Percentiles rank a stretch among this genome's conserved stretches.
These are phyloP conservation scores for Daldinia sp. DNA, from an alignment of 2,329 filamentous ascomycete genomes.

Conservation along the genomic window DNA sequence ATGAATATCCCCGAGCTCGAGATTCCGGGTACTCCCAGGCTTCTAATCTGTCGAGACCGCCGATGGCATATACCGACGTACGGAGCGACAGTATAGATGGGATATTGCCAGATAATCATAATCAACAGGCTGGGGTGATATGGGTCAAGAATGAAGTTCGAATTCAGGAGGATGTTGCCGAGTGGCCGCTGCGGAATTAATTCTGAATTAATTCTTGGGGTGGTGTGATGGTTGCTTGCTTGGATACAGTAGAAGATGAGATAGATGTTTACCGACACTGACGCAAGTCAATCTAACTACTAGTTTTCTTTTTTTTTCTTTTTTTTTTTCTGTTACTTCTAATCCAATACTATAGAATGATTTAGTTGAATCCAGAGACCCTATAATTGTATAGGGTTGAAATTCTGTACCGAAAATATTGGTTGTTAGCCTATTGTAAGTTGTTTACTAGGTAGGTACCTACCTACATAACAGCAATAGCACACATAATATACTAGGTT, in stretches of 20 bases:
- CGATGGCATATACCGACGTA: slow-evolving; percentile 33
- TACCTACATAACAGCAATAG: too few relatives aligned
- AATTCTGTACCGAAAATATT: too few relatives aligned
- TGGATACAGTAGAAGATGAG: not conserved
- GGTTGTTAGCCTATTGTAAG: too few relatives aligned
- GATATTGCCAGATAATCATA: slow-evolving; percentile 44
- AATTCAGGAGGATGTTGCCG: slow-evolving; percentile 38
- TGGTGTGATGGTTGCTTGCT: not conserved
- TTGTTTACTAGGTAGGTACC: too few relatives aligned
- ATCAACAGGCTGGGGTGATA: slow-evolving; percentile 38
- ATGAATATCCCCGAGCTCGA: slow-evolving; percentile 16
- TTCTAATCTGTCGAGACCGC: slow-evolving; percentile 34
- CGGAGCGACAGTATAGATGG: slow-evolving; percentile 47
- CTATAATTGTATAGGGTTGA: too few relatives aligned
- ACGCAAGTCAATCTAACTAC: not conserved
- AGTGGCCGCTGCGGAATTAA: slow-evolving; percentile 43
- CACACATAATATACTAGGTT: too few relatives aligned
- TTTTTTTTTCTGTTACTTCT: too few relatives aligned
- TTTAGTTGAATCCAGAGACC: too few relatives aligned
- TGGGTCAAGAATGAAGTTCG: slow-evolving; percentile 46
- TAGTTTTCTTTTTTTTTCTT: too few relatives aligned
- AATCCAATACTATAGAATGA: too few relatives aligned
- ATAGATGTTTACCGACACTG: not conserved
- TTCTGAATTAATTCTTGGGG: not conserved
- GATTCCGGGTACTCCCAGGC: slow-evolving; percentile 42